These are phyloP conservation scores for Neurospora pannonica DNA, from an alignment of 495 filamentous ascomycete species.

Conservation along the genomic window DNA sequence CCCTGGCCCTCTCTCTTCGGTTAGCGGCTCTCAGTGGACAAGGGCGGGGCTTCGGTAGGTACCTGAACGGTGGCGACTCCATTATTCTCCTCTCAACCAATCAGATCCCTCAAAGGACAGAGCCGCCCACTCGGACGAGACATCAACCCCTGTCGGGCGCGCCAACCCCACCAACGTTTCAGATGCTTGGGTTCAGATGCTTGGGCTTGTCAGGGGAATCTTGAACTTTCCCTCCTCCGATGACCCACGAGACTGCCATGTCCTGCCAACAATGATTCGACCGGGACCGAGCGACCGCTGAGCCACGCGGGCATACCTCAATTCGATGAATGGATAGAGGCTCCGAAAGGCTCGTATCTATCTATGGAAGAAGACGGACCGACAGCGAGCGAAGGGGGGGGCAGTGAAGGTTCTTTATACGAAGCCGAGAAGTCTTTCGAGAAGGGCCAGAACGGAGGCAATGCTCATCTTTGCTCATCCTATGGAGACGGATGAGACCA, in stretches of 20 bases:
- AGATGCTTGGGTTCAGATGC: background rate
- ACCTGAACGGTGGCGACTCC: background rate
- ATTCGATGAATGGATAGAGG: background rate
- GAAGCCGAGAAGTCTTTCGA: background rate
- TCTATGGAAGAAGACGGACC: background rate
- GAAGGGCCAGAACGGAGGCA: background rate
- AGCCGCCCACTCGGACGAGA: background rate
- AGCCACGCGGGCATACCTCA: background rate
- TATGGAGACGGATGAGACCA: background rate
- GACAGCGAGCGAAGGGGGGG: background rate
- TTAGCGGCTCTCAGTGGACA: background rate
- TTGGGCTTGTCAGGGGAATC: background rate
- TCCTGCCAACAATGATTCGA: background rate
- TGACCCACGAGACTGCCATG: background rate
- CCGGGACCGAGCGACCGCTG: background rate
- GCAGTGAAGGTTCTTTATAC: background rate
- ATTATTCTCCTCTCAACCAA: background rate
- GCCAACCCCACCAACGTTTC: background rate
- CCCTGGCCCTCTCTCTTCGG: background rate
- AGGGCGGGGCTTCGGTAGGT: background rate
- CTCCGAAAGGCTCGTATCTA: background rate
- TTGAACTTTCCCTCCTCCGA: background rate
- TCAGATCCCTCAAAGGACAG: fast-evolving
- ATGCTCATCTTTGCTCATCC: background rate
- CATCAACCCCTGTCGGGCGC: background rate